A percentile compares a stretch with the other conserved stretches of the same genome.
Evolutionary conservation across 306 rosid genomes (phyloP).

Genomic region (Quercus ilex): DNA sequence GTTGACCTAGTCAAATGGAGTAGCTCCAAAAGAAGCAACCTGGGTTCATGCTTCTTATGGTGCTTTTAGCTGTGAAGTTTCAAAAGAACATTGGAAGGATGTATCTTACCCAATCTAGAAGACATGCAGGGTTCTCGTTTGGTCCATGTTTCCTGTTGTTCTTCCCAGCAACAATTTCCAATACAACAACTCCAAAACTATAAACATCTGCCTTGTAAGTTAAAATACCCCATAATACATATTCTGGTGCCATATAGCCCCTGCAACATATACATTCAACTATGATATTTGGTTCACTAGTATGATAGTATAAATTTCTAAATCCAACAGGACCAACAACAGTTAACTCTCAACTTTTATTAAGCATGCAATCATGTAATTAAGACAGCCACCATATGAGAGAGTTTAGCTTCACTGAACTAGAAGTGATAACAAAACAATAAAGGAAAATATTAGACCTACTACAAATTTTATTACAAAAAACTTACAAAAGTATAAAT

Average conservation of each 20-base stretch:
- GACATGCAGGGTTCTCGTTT: slow-evolving; percentile 47
- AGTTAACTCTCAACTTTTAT: neutral
- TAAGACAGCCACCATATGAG: too few relatives aligned
- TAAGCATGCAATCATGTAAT: too few relatives aligned
- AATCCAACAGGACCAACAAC: neutral
- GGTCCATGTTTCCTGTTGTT: slow-evolving; percentile 34
- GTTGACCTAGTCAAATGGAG: neutral
- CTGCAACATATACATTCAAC: slow-evolving; percentile 20
- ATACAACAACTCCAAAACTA: slow-evolving; percentile 55
- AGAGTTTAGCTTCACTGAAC: too few relatives aligned
- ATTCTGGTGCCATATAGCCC: slow-evolving; percentile 81
- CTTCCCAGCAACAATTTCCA: slow-evolving; percentile 50
- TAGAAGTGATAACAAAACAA: too few relatives aligned
- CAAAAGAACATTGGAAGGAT: neutral
- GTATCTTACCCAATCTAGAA: slow-evolving; percentile 53
- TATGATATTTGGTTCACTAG: neutral
- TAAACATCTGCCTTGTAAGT: slow-evolving; percentile 60
- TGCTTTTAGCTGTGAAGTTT: neutral
- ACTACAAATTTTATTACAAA: too few relatives aligned
- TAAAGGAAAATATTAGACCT: too few relatives aligned
- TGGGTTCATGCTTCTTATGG: too few relatives aligned
- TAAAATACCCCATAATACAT: slow-evolving; percentile 60
- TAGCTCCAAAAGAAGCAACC: neutral
- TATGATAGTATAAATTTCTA: neutral
- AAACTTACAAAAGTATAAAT: too few relatives aligned